Percentiles rank a stretch among this genome's conserved stretches.
phyloP scores from a whole-genome alignment of 2,329 filamentous ascomycete species.

The Aspergillus tubingensis region DNA sequence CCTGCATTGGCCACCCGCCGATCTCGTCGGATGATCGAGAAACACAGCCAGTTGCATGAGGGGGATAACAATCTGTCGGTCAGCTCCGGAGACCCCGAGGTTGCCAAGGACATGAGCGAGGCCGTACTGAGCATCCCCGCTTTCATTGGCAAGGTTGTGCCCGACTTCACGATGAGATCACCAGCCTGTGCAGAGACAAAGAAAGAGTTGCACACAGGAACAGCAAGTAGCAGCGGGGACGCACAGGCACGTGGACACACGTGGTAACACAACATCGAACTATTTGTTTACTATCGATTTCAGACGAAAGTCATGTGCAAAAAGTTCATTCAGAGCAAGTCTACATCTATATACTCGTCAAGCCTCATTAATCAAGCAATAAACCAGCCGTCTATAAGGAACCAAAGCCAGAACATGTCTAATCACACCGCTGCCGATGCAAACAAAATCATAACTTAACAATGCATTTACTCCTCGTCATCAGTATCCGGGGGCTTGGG shows the following conservation, averaged over 20 bases:
- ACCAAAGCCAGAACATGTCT: background rate
- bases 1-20: background rate
- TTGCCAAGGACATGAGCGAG: background rate
- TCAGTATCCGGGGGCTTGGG: conserved; percentile 76
- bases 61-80: background rate
- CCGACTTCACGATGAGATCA: too few relatives aligned
- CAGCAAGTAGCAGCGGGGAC: background rate
- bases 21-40: background rate
- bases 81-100: background rate
- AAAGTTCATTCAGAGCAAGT: background rate
- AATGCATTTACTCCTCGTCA: conserved; percentile 60
- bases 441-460: background rate
- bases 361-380: background rate
- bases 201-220: too few relatives aligned
- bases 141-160: background rate
- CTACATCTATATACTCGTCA: conserved; percentile 4
- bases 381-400: conserved; percentile 1
- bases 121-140: background rate
- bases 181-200: too few relatives aligned
- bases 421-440: conserved; percentile 2
- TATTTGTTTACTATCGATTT: too few relatives aligned
- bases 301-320: background rate
- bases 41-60: background rate
- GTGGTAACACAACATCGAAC: too few relatives aligned
- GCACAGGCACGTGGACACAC: background rate